These are phyloP conservation scores for Saturnispora bothae DNA, from an alignment of 805 yeast genomes.

Conservation along the genomic window DNA sequence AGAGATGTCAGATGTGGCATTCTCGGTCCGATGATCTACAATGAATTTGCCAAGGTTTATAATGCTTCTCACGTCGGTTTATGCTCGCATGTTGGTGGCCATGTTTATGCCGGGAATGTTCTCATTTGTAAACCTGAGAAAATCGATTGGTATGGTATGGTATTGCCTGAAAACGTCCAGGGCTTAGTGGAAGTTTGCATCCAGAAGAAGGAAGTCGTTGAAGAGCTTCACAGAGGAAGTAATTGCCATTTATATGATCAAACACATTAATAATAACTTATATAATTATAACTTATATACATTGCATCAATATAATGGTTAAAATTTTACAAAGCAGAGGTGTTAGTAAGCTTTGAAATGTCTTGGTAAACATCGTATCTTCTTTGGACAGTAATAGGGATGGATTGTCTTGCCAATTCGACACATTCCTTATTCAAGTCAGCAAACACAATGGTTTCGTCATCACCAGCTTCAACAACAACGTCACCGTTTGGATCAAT, in stretches of 20 bases:
- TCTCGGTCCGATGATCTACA: slow-evolving; percentile 45
- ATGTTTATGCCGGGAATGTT: slow-evolving; percentile 77
- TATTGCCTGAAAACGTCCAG: slow-evolving; percentile 54
- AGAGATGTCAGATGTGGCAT: slow-evolving; percentile 61
- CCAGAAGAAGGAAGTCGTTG: slow-evolving; percentile 36
- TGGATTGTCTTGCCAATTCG: slow-evolving; percentile 46
- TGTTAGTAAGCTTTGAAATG: slow-evolving; percentile 22
- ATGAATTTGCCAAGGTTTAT: slow-evolving; percentile 38
- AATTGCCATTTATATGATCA: too few relatives aligned
- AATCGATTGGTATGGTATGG: slow-evolving; percentile 69
- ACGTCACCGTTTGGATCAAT: slow-evolving; percentile 54
- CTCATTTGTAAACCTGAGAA: slow-evolving; percentile 38
- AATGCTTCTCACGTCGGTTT: slow-evolving; percentile 32
- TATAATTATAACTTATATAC: too few relatives aligned
- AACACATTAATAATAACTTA: too few relatives aligned
- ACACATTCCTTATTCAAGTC: slow-evolving; percentile 56
- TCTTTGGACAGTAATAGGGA: slow-evolving; percentile 63
- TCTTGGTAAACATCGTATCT: slow-evolving; percentile 57
- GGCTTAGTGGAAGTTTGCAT: slow-evolving; percentile 52
- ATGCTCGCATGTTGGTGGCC: slow-evolving; percentile 78
- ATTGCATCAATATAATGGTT: slow-evolving; percentile 8
- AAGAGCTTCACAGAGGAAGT: slow-evolving; percentile 39
- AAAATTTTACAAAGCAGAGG: slow-evolving; percentile 17
- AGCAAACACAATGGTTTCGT: slow-evolving; percentile 66
- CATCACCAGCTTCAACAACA: slow-evolving; percentile 65